Evolutionary conservation across 225 moss, liverwort and hornwort species (phyloP).

Genomic region (Neckera pumila): DNA sequence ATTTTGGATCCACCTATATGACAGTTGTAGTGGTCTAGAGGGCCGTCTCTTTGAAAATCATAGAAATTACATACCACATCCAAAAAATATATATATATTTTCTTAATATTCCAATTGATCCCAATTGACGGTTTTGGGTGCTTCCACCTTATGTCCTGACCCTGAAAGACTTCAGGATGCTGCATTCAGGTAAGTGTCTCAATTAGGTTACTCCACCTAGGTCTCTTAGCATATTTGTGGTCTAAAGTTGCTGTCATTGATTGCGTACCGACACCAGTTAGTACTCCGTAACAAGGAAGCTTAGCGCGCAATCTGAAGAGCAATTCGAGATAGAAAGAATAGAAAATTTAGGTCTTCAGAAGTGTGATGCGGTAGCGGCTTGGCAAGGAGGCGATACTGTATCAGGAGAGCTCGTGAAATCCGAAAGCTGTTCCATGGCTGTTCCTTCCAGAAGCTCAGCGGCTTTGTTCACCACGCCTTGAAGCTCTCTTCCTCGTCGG

Average conservation of each 20-base stretch:
- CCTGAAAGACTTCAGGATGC: background rate
- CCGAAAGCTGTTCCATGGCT: constrained; percentile 54
- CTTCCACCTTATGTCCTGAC: no score
- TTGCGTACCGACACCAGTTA: background rate
- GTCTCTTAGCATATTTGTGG: background rate
- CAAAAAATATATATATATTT: no score
- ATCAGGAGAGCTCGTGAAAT: constrained; percentile 56
- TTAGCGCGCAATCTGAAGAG: background rate
- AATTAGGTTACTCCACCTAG: no score
- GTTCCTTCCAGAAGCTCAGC: constrained; percentile 8
- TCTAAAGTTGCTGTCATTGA: background rate
- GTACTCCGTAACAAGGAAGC: background rate
- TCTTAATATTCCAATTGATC: no score
- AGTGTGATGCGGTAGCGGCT: constrained; percentile 40
- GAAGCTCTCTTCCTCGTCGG: constrained; percentile 66
- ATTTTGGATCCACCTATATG: no score
- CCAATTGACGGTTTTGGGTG: no score
- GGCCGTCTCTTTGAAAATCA: no score
- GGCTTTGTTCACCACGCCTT: constrained; percentile 32
- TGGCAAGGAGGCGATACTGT: constrained; percentile 27
- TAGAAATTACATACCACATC: no score
- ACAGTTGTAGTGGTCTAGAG: no score
- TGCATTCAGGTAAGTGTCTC: background rate
- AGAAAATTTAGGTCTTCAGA: background rate
- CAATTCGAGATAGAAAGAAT: background rate